Percentiles rank a stretch among this genome's conserved stretches.
Evolutionary conservation across 495 filamentous ascomycete genomes (phyloP).

Genomic region (Clohesyomyces aquaticus): DNA sequence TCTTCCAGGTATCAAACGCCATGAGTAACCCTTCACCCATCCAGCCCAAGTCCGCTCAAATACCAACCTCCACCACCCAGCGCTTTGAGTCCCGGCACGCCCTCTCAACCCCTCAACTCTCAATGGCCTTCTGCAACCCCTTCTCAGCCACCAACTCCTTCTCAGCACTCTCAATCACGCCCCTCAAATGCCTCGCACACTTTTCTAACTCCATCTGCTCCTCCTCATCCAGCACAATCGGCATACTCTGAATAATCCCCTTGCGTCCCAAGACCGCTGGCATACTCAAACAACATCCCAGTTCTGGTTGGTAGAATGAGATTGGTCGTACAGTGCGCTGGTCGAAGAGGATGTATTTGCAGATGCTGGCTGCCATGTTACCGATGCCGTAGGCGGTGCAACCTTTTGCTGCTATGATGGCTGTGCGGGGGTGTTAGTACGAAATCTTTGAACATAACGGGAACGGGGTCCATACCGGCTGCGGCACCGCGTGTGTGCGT

Average conservation of each 20-base stretch:
- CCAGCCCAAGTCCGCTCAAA: background rate
- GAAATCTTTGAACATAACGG: too few relatives aligned
- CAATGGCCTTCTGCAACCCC: constrained; percentile 20
- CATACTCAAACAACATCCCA: constrained; percentile 48
- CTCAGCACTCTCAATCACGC: constrained; percentile 37
- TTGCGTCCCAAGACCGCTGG: constrained; percentile 47
- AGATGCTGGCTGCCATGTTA: constrained; percentile 47
- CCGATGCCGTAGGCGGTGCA: constrained; percentile 51
- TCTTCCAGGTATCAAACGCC: background rate
- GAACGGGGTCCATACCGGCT: too few relatives aligned
- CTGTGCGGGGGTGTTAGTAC: too few relatives aligned
- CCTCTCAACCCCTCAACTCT: constrained; percentile 10
- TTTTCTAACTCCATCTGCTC: constrained; percentile 41
- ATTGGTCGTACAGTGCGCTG: constrained; percentile 43
- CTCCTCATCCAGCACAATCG: constrained; percentile 39
- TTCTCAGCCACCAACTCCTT: constrained; percentile 25
- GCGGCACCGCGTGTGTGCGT: constrained; percentile 44
- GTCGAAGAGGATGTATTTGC: constrained; percentile 48
- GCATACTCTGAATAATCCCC: constrained; percentile 42
- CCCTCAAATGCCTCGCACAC: constrained; percentile 42
- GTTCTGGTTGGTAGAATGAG: constrained; percentile 47
- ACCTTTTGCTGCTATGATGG: constrained; percentile 49
- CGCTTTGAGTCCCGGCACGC: background rate
- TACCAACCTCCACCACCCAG: background rate
- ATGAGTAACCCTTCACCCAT: background rate